Conservation (phyloP, 2,329 filamentous ascomycete species). For the Aureobasidium uvarum region DNA sequence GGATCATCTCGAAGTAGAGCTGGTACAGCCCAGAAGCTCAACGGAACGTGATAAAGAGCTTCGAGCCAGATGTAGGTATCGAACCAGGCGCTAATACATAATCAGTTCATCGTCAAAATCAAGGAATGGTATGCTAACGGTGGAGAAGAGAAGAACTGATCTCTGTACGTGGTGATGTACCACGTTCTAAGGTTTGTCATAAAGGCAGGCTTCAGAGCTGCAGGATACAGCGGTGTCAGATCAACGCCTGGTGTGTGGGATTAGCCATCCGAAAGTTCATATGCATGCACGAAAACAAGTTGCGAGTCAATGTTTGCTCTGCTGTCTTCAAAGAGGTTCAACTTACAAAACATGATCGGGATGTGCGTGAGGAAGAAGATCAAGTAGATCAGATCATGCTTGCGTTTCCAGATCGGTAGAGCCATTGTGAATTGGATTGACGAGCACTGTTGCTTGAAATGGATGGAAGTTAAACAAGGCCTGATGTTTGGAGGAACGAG, state of each 20-base stretch:
- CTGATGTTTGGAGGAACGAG: not conserved
- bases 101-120: not conserved
- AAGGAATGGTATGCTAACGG: constrained; percentile 41
- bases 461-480: not conserved
- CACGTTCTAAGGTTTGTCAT: constrained; percentile 53
- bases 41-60: constrained; percentile 59
- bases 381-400: constrained; percentile 52
- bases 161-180: constrained; percentile 61
- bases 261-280: not conserved
- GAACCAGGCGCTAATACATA: constrained; percentile 54
- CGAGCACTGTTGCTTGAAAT: not conserved
- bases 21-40: constrained; percentile 60
- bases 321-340: not conserved
- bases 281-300: not conserved
- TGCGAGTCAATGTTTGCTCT: not conserved
- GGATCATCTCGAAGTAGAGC: constrained; percentile 56
- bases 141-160: constrained; percentile 61
- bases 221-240: constrained; percentile 58
- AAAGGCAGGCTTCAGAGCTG: constrained; percentile 49
- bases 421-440: constrained; percentile 32
- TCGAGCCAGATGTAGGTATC: constrained; percentile 58
- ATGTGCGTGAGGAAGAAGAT: constrained; percentile 62
- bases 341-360: constrained; percentile 60
- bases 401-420: constrained; percentile 40
- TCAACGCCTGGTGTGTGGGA: constrained; percentile 53